Evolutionary conservation across 495 filamentous ascomycete genomes (phyloP).

Genomic region (Penicillium odoratum): DNA sequence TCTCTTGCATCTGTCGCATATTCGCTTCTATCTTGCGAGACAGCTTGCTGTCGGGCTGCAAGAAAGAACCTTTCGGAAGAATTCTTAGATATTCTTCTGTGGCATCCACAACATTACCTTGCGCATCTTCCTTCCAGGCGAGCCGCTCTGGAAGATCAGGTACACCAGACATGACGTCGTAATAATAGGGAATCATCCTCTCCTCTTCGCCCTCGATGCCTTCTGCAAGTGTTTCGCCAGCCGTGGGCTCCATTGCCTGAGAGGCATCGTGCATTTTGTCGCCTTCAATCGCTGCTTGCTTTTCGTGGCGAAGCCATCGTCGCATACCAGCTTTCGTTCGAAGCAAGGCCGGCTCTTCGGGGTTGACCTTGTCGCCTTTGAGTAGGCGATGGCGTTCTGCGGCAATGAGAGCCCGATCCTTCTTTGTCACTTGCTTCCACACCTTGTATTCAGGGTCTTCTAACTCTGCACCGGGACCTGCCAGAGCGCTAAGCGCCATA

Average conservation of each 20-base stretch:
- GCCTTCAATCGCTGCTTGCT: slow-evolving; percentile 55
- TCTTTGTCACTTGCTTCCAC: slow-evolving; percentile 99
- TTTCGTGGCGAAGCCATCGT: slow-evolving; percentile 74
- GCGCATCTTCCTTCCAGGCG: slow-evolving; percentile 81
- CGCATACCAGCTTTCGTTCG: slow-evolving; percentile 77
- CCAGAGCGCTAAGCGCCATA: slow-evolving; percentile 55
- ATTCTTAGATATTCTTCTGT: slow-evolving; percentile 77
- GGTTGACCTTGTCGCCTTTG: slow-evolving; percentile 76
- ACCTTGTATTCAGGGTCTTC: slow-evolving; percentile 93
- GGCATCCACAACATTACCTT: slow-evolving; percentile 83
- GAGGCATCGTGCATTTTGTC: slow-evolving; percentile 52
- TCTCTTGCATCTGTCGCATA: slow-evolving; percentile 94
- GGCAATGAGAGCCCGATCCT: slow-evolving; percentile 85
- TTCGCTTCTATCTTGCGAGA: slow-evolving; percentile 85
- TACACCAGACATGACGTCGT: slow-evolving; percentile 80
- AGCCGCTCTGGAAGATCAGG: slow-evolving; percentile 77
- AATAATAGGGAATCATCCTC: slow-evolving; percentile 83
- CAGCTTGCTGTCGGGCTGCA: slow-evolving; percentile 71
- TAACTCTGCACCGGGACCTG: slow-evolving; percentile 49
- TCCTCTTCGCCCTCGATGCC: slow-evolving; percentile 87
- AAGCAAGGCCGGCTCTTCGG: slow-evolving; percentile 83
- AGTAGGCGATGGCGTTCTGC: slow-evolving; percentile 79
- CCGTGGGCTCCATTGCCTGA: slow-evolving; percentile 47
- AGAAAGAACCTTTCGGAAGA: slow-evolving; percentile 72
- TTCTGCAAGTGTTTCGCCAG: slow-evolving; percentile 78